phyloP scores from a whole-genome alignment of 768 basidiomycete species.

The Xerocomellus intermedius region DNA sequence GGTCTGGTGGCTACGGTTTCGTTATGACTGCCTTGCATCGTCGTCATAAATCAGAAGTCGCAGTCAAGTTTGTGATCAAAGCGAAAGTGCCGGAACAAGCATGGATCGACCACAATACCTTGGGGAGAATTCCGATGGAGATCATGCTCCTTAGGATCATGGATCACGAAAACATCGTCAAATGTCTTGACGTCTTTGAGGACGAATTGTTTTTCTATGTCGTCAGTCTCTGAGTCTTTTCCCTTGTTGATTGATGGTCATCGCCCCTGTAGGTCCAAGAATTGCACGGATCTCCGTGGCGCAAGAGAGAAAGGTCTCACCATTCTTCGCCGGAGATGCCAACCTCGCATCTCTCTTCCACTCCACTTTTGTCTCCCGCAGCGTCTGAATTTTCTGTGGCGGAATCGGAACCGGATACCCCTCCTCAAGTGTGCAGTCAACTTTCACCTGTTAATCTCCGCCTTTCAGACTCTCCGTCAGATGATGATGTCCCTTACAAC shows the following conservation, averaged over 20 bases:
- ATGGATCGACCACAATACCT: conserved; percentile 55
- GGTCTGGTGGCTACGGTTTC: conserved; percentile 92
- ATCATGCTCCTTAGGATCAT: conserved; percentile 71
- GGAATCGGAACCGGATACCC: conserved; percentile 45
- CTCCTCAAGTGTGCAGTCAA: conserved; percentile 33
- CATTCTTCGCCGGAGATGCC: conserved; percentile 27
- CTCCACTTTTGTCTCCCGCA: conserved; percentile 60
- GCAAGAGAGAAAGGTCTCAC: conserved; percentile 40
- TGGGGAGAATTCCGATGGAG: conserved; percentile 76
- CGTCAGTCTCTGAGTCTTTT: conserved; percentile 44
- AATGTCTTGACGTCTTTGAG: conserved; percentile 81
- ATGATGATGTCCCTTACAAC: conserved; percentile 7
- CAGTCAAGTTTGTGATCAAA: conserved; percentile 94
- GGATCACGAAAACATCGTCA: conserved; percentile 79
- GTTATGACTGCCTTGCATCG: conserved; percentile 83
- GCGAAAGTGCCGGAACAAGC: conserved; percentile 54
- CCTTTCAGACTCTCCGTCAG: conserved; percentile 12
- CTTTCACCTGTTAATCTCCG: conserved; percentile 23
- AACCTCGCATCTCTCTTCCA: conserved; percentile 27
- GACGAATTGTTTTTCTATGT: conserved; percentile 85
- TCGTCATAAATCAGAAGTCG: conserved; percentile 63
- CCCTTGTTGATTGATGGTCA: conserved; percentile 2
- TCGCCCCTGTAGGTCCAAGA: conserved; percentile 69
- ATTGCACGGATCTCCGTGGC: conserved; percentile 91
- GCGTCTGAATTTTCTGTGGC: conserved; percentile 46